Base-by-base conservation (phyloP, 176 grass and related monocot genomes). In the Rhipidocladum racemiflorum region DNA sequence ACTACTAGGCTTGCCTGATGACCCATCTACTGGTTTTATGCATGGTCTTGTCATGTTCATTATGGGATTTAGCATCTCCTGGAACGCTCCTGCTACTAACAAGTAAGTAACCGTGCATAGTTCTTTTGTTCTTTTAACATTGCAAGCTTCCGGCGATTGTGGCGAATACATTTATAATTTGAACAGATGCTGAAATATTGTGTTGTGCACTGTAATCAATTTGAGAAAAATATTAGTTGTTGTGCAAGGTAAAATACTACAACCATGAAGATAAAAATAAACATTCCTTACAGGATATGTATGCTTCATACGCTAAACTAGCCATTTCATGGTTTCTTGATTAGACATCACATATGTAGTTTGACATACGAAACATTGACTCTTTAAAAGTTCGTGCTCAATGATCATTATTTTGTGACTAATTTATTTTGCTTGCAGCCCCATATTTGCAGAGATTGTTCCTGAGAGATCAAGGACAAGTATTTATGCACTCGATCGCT, bases 391-490 rank as follows among this genome's bases (percentile, higher is more conserved):
- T 49, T 71, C 42, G 15, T 7, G 12, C 2, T 0, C 50, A 4
- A 68, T 24, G 60, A 27, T 62, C 34, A 35, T 32, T 51, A 9
- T 21, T 9, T 54, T 69, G 0, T 25, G 38, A 38, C 74, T 59
- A 15, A 55, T 15, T 43, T 43, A 43, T 85, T 60, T 51, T 61
- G 1, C 53, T 1, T 70, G 43, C 56, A 90, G 85, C 53, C 85
- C 87, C 59, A 93, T 90, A 61, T 93, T 93, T 87, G 91, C 85
- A 16, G 85, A 93, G 70, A 90, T 93, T 85, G 77, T 93, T 64
- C 85, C 87, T 30, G 81, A 90, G 81, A 90, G 77, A 79, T 90
- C 91, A 75, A 82, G 81, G 70, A 90, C 85, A 66, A 88, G 87
- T 40, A 90, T 90, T 57, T 93, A 93, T 53, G 91, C 87, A 75